Base-by-base conservation (phyloP, 129 eudicot species). In the Flaveria ramosissima region DNA sequence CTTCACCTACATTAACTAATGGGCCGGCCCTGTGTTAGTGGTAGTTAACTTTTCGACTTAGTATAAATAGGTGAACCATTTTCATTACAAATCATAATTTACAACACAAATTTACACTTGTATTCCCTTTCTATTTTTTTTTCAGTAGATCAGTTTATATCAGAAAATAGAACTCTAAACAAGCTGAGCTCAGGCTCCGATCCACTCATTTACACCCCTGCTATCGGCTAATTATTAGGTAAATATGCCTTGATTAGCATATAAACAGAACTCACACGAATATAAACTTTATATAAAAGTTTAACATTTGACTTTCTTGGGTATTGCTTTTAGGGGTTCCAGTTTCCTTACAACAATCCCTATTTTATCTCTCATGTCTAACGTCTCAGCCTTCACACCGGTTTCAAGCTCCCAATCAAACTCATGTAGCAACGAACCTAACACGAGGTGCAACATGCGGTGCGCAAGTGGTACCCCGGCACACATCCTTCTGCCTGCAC, bases 391-490 rank as follows among this genome's bases (percentile, higher is more conserved):
- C 7, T 16, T 79, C 47, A 75, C 77, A 9, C 68, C 23, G 12
- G 65, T 72, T n/a, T 78, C 86, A 36, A 87, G 80, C 70, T 80
- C 86, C 89, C 89, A 85, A 51, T 87, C 92, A 27, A 89, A 89
- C 41, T 73, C 77, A 0, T 79, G 88, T 66, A 90, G 55, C 70
- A 90, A 64, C 17, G 87, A 75, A 3, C 87, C 96, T 57, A 90
- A 67, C 53, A 51, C 69, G 12, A 90, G 76, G 71, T 80, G 83
- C 48, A 90, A 68, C 81, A 90, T 84, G 9, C 86, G 87, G 1
- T 83, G 81, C 3, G 88, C 96, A 2, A 84, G 51, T 0, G 85
- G 85, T 6, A 84, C 48, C 19, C 85, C 85, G 39, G 14, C 79
- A 32, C 88, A 84, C 46, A 84, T 77, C 64, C 88, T 68, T 65